These are phyloP conservation scores for Yamadazyma pseudoaaseri DNA, from an alignment of 1,139 yeast species.

Conservation along the genomic window DNA sequence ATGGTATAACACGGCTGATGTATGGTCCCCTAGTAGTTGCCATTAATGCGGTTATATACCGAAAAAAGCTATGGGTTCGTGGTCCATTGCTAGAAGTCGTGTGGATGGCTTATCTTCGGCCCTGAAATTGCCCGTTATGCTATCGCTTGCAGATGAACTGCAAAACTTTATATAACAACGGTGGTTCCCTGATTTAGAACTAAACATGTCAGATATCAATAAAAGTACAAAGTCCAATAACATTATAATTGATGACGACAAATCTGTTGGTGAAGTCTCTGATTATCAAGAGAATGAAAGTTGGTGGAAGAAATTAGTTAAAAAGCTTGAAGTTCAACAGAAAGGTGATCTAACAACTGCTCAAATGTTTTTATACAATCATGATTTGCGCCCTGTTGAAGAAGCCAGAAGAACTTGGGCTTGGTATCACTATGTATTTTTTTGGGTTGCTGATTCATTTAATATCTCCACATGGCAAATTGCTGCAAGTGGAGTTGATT, in stretches of 20 bases:
- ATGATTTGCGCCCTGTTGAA: conserved; percentile 78
- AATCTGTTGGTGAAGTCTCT: conserved; percentile 14
- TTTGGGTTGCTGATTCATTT: conserved; percentile 87
- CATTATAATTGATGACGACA: conserved; percentile 8
- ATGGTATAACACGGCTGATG: no score
- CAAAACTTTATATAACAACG: no score
- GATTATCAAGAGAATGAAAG: conserved; percentile 12
- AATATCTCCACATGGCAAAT: conserved; percentile 90
- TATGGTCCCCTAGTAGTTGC: no score
- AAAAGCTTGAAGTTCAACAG: conserved; percentile 24
- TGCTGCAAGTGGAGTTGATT: conserved; percentile 75
- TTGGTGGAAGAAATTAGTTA: conserved; percentile 17
- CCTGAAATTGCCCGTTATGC: no score
- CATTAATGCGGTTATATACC: no score
- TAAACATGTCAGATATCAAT: background rate
- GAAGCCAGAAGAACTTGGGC: conserved; percentile 68
- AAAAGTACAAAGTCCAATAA: conserved; percentile 2
- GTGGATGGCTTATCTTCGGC: no score
- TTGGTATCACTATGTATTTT: conserved; percentile 75
- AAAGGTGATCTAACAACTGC: conserved; percentile 37
- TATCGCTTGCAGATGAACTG: no score
- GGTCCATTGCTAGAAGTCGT: no score
- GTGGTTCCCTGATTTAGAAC: no score
- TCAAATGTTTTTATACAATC: conserved; percentile 64
- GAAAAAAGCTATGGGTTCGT: no score